Conservation (phyloP, 2,329 filamentous ascomycete genomes). For the Meredithiella fracta region DNA sequence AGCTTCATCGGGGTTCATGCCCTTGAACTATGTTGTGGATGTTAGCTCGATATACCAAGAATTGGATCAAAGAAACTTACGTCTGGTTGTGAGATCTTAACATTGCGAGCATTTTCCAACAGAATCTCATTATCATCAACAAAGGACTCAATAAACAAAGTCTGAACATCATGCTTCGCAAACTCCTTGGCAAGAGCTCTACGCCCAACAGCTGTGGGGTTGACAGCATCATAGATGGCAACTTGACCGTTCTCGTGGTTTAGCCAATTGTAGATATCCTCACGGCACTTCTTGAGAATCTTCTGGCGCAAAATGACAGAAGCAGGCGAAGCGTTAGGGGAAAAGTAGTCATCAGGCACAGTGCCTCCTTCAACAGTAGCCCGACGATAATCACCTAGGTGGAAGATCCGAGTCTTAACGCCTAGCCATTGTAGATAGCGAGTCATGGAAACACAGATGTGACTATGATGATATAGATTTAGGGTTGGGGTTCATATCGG, state of each 20-base stretch:
- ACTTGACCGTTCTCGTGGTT: conserved; percentile 97
- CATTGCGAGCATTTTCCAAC: conserved; percentile 87
- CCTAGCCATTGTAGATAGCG: conserved; percentile 93
- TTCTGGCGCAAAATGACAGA: conserved; percentile 92
- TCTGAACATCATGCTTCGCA: conserved; percentile 94
- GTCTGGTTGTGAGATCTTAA: conserved; percentile 95
- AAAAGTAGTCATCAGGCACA: conserved; percentile 95
- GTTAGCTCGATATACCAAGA: conserved; percentile 12
- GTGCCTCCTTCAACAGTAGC: conserved; percentile 71
- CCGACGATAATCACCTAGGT: conserved; percentile 88
- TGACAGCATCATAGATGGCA: conserved; percentile 96
- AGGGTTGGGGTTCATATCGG: neutral
- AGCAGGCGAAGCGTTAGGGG: conserved; percentile 78
- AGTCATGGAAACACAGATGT: conserved; percentile 88
- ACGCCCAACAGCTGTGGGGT: conserved; percentile 69
- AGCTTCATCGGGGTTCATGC: conserved; percentile 82
- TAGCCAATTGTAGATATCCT: conserved; percentile 91
- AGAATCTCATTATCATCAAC: conserved; percentile 89
- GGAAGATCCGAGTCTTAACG: conserved; percentile 95
- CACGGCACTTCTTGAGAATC: conserved; percentile 90
- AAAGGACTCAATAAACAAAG: conserved; percentile 88
- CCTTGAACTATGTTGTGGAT: conserved; percentile 46
- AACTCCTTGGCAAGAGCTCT: conserved; percentile 86
- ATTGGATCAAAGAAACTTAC: conserved; percentile 30
- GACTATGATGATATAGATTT: conserved; percentile 30